Evolutionary conservation across 768 basidiomycete genomes (phyloP), one percentile per base, ranked within the genome.

Genomic region (Russula dissimulans): DNA sequence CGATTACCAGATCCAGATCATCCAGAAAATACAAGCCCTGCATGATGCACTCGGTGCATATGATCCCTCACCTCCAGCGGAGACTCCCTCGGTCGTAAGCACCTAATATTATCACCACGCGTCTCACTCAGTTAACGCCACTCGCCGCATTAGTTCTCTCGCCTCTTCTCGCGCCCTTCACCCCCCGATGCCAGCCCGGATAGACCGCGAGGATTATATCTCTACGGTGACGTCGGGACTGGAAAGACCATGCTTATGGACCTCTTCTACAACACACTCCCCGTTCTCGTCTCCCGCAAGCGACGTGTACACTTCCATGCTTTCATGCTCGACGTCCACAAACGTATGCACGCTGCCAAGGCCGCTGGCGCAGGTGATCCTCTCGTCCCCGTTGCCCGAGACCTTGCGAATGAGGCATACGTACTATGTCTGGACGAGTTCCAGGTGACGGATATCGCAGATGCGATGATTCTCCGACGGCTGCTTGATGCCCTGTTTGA

Each of bases 181-280:
- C 11, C 62, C 62, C 51, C 49, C 62, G 9, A 58, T 62, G 10
- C 64, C 67, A 8, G 61, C 66, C 2, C 61, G 66, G 3, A 49
- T 69, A 3, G 77, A 80, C 8, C 82, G 82, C 0, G 75, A 77
- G 92, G 95, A 10, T 79, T 98, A 34, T 98, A 99, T 74, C 85
- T 99, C 18, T 93, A 90, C 70, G 97, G 95, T 36, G 90, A 93
- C 66, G 97, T 99, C 61, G 95, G 95, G 2, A 97, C 95, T 9
- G 95, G 97, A 14, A 97, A 98, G 77, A 89, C 89, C 0, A 97
- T 98, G 95, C 85, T 99, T 63, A 99, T 99, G 97, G 97, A 99
- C 72, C 78, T 99, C 26, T 97, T 97, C 73, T 94, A 89, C 76
- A 81, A 85, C 64, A 84, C 93, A 1, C 83, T 97, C 1, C 87